These are phyloP conservation scores for Quercus alba DNA, from an alignment of 306 rosid genomes.

Conservation along the genomic window DNA sequence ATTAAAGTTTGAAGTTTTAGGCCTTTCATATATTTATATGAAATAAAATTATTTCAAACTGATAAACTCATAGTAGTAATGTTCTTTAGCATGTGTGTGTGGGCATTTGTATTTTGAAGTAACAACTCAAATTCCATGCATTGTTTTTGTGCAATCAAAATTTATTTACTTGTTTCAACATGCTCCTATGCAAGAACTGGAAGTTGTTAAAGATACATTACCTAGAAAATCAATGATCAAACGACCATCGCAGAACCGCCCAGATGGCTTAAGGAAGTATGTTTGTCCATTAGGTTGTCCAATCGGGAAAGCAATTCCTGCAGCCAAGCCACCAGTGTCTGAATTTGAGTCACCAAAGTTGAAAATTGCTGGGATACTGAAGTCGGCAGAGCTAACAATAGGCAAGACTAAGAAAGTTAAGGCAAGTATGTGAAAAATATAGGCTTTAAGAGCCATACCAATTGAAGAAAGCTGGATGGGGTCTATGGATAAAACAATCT, in stretches of 20 bases:
- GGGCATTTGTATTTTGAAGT: no score
- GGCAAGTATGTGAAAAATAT: conserved; percentile 6
- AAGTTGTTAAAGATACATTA: background rate
- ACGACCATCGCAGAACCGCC: conserved; percentile 41
- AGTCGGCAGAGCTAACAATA: background rate
- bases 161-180: no score
- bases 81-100: no score
- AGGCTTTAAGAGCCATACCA: conserved; percentile 13
- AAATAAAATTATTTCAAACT: no score
- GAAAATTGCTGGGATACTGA: conserved; percentile 30
- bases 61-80: no score
- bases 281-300: conserved; percentile 22
- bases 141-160: no score
- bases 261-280: conserved; percentile 27
- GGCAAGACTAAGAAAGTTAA: conserved; percentile 8
- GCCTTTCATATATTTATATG: background rate
- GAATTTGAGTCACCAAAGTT: conserved; percentile 48
- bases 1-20: background rate
- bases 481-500: background rate
- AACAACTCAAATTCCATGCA: no score
- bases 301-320: conserved; percentile 28
- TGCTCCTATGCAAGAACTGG: no score
- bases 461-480: background rate
- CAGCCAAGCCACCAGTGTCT: conserved; percentile 35
- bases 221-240: conserved; percentile 40